These are phyloP conservation scores for Candida cerambycidarum DNA, from an alignment of 805 yeast species.

Conservation along the genomic window DNA sequence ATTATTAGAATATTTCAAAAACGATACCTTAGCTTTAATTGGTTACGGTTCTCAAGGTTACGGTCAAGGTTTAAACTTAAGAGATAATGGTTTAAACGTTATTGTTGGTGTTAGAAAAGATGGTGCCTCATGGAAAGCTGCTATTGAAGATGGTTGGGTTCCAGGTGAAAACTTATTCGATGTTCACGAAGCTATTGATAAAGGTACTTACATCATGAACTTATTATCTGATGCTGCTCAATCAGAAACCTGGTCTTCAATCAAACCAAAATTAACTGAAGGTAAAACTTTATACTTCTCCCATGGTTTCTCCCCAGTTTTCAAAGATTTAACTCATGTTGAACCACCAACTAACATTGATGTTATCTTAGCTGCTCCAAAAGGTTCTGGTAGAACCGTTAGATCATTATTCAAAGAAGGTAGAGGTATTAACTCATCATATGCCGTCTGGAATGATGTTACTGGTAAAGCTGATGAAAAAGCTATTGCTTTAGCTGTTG, in stretches of 20 bases:
- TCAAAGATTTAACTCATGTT: constrained; percentile 95
- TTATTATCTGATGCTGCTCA: constrained; percentile 99
- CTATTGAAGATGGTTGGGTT: constrained; percentile 99
- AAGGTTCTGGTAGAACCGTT: constrained; percentile 99
- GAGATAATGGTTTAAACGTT: constrained; percentile 98
- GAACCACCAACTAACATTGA: constrained; percentile 94
- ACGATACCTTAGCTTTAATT: constrained; percentile 94
- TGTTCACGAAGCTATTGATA: constrained; percentile 87
- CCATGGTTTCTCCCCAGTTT: constrained; percentile 99
- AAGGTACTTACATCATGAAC: constrained; percentile 96
- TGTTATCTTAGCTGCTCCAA: constrained; percentile 98
- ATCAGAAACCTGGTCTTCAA: constrained; percentile 91
- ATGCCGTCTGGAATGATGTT: constrained; percentile 99
- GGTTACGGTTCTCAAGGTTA: constrained; percentile 99
- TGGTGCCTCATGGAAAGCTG: constrained; percentile 99
- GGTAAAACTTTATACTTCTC: constrained; percentile 98
- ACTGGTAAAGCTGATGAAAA: constrained; percentile 99
- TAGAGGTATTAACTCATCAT: constrained; percentile 99
- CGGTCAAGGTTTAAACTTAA: constrained; percentile 99
- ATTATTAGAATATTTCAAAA: constrained; percentile 92
- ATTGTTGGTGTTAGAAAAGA: constrained; percentile 97
- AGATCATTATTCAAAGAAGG: constrained; percentile 99
- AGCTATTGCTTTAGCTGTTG: constrained; percentile 97
- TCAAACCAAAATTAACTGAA: constrained; percentile 91
- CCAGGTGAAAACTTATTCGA: constrained; percentile 98